phyloP scores from a whole-genome alignment of 257 asterid genomes.

The Coffea eugenioides region DNA sequence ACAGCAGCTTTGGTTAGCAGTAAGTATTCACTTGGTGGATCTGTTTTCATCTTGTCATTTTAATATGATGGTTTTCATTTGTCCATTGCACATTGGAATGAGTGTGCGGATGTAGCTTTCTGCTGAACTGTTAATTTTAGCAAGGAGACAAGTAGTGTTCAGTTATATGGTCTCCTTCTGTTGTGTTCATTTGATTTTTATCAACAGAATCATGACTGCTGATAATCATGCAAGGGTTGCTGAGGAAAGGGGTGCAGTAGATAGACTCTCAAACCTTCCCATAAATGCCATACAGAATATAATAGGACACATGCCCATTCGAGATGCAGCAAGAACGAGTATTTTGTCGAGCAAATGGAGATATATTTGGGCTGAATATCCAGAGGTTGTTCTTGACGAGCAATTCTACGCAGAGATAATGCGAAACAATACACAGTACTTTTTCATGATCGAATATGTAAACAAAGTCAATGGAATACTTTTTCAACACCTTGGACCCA shows the following conservation, averaged over 20 bases:
- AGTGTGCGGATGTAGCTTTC: no score
- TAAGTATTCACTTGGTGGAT: no score
- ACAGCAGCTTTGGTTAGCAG: no score
- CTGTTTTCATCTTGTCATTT: no score
- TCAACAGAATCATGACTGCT: neutral
- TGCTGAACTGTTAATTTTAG: no score
- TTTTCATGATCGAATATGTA: no score
- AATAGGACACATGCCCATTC: neutral
- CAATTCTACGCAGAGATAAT: neutral
- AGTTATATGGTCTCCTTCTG: neutral
- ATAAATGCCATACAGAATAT: slow-evolving; percentile 2
- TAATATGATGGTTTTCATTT: no score
- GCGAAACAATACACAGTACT: neutral
- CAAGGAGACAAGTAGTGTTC: no score
- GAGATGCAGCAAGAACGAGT: slow-evolving; percentile 29
- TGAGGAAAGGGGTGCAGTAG: neutral
- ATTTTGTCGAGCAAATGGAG: slow-evolving; percentile 29
- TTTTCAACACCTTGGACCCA: no score
- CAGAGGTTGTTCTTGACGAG: slow-evolving; percentile 10
- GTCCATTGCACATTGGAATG: no score
- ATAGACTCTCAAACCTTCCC: slow-evolving; percentile 22
- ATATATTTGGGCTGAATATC: slow-evolving; percentile 13
- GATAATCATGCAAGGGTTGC: neutral
- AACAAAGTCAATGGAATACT: neutral
- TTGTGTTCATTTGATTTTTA: neutral